Percentiles rank a stretch among this genome's conserved stretches.
phyloP scores from a whole-genome alignment of 352 stramenopile species.

The Pythium scleroteichum region DNA sequence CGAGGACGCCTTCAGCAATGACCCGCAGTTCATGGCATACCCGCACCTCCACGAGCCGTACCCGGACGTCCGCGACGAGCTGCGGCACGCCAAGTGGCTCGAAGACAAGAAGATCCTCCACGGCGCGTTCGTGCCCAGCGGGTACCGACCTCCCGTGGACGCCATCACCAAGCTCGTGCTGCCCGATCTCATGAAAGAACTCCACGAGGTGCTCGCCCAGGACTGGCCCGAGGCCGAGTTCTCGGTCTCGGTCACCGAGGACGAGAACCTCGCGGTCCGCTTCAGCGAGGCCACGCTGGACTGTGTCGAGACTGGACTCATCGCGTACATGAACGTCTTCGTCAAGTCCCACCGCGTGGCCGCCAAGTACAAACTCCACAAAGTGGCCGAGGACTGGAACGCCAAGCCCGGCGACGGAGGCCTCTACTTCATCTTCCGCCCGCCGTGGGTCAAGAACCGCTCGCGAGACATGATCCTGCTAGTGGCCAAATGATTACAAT shows the following conservation, averaged over 20 bases:
- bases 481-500: constrained; percentile 15
- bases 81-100: constrained; percentile 58
- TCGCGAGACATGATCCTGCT: constrained; percentile 26
- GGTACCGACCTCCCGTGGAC: constrained; percentile 51
- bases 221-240: constrained; percentile 71
- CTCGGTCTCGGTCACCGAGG: constrained; percentile 49
- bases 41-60: constrained; percentile 74
- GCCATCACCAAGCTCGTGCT: constrained; percentile 64
- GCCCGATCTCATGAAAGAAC: constrained; percentile 71
- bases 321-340: constrained; percentile 86
- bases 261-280: constrained; percentile 66
- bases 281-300: constrained; percentile 50
- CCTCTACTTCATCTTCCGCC: constrained; percentile 47
- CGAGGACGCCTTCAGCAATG: constrained; percentile 66
- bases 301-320: constrained; percentile 52
- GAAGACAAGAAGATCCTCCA: constrained; percentile 77
- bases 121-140: constrained; percentile 64
- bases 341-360: constrained; percentile 61
- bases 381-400: constrained; percentile 83
- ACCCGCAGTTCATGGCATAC: constrained; percentile 36
- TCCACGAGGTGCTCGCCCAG: constrained; percentile 52
- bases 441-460: constrained; percentile 37
- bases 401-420: constrained; percentile 33
- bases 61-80: constrained; percentile 51
- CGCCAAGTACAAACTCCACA: constrained; percentile 75